phyloP scores from a whole-genome alignment of 129 eudicot genomes.

The Centella asiatica region DNA sequence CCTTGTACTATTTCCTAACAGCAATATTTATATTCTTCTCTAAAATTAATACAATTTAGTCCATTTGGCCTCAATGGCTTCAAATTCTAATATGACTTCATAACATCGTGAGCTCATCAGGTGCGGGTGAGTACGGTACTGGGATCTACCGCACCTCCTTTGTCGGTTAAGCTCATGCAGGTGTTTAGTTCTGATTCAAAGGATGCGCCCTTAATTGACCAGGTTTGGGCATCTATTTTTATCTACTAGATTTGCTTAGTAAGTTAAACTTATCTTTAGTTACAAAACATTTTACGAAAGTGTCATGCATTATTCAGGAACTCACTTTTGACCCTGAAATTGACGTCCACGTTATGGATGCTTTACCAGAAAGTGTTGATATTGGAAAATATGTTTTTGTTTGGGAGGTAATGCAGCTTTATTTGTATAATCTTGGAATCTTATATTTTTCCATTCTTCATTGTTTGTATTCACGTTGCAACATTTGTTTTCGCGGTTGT shows the following conservation, averaged over 20 bases:
- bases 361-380: conserved; percentile 69
- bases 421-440: too few relatives aligned
- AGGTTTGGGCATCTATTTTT: conserved; percentile 39
- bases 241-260: not conserved
- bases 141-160: conserved; percentile 63
- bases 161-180: conserved; percentile 73
- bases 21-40: not conserved
- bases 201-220: conserved; percentile 61
- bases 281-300: too few relatives aligned
- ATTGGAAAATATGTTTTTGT: conserved; percentile 63
- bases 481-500: conserved; percentile 10
- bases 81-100: not conserved
- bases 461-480: conserved; percentile 5
- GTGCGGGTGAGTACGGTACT: conserved; percentile 66
- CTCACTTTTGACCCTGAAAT: conserved; percentile 53
- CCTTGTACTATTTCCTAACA: not conserved
- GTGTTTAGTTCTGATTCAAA: conserved; percentile 63
- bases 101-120: conserved; percentile 27
- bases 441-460: conserved; percentile 10
- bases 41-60: conserved; percentile 2
- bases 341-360: conserved; percentile 55
- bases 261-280: too few relatives aligned
- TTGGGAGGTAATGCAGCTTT: conserved; percentile 52
- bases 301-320: conserved; percentile 67
- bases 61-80: not conserved